These are phyloP conservation scores for Porodaedalea pini DNA, from an alignment of 1,284 basidiomycete genomes.

Conservation along the genomic window DNA sequence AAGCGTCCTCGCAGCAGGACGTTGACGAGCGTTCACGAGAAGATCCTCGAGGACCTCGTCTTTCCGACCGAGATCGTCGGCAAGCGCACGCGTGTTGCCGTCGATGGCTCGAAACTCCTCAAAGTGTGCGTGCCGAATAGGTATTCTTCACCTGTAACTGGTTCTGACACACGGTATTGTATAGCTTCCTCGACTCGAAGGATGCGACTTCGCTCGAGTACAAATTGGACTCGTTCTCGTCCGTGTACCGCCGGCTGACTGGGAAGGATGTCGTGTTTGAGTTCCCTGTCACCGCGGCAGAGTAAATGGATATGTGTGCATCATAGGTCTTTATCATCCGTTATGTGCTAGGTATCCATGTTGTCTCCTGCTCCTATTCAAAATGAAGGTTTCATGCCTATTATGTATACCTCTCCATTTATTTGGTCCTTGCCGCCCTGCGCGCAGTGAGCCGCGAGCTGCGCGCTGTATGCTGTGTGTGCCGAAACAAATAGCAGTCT, in stretches of 20 bases:
- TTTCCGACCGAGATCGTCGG: conserved; percentile 99
- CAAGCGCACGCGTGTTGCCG: conserved; percentile 90
- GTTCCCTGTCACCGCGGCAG: conserved; percentile 72
- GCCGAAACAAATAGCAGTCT: not conserved
- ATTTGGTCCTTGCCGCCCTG: not conserved
- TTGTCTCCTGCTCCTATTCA: not conserved
- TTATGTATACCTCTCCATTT: conserved; percentile 7
- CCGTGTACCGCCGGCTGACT: conserved; percentile 90
- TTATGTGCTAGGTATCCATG: conserved; percentile 11
- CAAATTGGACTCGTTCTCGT: conserved; percentile 97
- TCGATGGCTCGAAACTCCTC: conserved; percentile 89
- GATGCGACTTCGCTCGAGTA: conserved; percentile 99
- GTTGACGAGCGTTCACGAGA: conserved; percentile 96
- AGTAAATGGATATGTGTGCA: conserved; percentile 38
- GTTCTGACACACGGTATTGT: conserved; percentile 19
- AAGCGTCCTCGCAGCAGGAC: conserved; percentile 97
- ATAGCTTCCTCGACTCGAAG: conserved; percentile 95
- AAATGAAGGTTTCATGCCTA: conserved; percentile 18
- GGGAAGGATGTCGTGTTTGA: conserved; percentile 93
- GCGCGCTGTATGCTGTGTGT: conserved; percentile 4
- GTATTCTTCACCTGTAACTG: conserved; percentile 16
- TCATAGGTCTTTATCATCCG: not conserved
- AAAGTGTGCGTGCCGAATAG: conserved; percentile 79
- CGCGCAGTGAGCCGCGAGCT: not conserved
- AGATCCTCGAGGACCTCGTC: conserved; percentile 98